These are phyloP conservation scores for Globisporangium viniferum DNA, from an alignment of 352 stramenopile species.

Conservation along the genomic window DNA sequence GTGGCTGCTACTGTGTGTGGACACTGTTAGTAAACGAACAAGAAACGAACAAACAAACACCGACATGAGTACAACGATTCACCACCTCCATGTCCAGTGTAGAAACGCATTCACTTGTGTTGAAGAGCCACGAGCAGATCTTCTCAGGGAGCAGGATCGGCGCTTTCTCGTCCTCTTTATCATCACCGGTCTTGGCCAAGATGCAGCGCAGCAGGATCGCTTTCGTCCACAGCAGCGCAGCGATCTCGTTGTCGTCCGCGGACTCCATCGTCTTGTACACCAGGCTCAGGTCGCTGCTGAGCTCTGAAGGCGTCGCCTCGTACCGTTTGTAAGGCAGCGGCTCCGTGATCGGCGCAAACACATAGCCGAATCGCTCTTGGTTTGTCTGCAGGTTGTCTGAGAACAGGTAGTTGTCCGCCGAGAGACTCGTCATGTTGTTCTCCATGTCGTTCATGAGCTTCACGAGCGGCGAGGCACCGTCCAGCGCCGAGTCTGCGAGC, in stretches of 20 bases:
- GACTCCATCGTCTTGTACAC: constrained; percentile 69
- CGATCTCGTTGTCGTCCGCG: constrained; percentile 44
- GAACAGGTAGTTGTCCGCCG: constrained; percentile 61
- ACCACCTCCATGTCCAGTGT: neutral
- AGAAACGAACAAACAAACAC: neutral
- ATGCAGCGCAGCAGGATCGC: constrained; percentile 59
- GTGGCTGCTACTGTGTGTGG: constrained; percentile 60
- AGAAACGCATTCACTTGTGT: constrained; percentile 48
- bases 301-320: constrained; percentile 51
- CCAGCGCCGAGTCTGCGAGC: constrained; percentile 12
- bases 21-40: constrained; percentile 42
- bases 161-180: neutral
- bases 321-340: constrained; percentile 54
- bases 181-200: constrained; percentile 23
- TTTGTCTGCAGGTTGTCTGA: constrained; percentile 30
- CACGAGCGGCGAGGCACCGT: constrained; percentile 36
- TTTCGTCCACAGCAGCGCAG: constrained; percentile 66
- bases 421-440: constrained; percentile 67
- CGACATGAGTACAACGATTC: constrained; percentile 4
- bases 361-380: constrained; percentile 80
- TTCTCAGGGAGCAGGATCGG: constrained; percentile 36
- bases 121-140: constrained; percentile 78
- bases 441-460: constrained; percentile 72
- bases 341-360: constrained; percentile 76
- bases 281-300: constrained; percentile 45